These are phyloP conservation scores for Juglanconis sp. DNA, from an alignment of 2,329 filamentous ascomycete species.

Conservation along the genomic window DNA sequence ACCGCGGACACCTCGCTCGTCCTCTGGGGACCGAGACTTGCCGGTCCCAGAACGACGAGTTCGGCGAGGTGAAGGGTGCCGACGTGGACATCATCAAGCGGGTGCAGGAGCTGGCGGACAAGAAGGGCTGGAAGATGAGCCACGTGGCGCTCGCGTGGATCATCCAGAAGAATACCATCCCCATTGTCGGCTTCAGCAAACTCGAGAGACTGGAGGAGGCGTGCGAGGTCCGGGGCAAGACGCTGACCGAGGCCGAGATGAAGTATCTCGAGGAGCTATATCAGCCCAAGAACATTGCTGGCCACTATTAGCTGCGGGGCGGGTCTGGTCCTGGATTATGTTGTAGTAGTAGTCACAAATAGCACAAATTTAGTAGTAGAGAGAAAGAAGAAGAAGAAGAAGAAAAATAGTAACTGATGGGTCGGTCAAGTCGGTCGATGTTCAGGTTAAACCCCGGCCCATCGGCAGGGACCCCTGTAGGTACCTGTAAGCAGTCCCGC, in stretches of 20 bases:
- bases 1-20: slow-evolving; percentile 29
- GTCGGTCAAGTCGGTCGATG: too few species aligned
- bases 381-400: too few species aligned
- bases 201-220: slow-evolving; percentile 48
- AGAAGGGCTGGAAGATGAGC: slow-evolving; percentile 20
- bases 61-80: background rate
- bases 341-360: too few species aligned
- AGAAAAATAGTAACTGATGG: too few species aligned
- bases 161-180: background rate
- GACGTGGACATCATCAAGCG: slow-evolving; percentile 1
- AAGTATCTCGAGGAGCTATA: slow-evolving; percentile 51
- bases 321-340: too few species aligned
- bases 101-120: background rate
- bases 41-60: slow-evolving; percentile 17
- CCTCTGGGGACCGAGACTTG: slow-evolving; percentile 22
- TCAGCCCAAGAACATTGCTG: slow-evolving; percentile 34
- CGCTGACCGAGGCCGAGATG: slow-evolving; percentile 45
- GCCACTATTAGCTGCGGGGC: slow-evolving; percentile 18
- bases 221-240: slow-evolving; percentile 29
- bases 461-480: too few species aligned
- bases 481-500: too few species aligned
- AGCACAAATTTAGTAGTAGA: too few species aligned
- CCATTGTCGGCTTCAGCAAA: slow-evolving; percentile 12
- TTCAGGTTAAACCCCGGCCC: too few species aligned
- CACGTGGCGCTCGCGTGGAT: background rate